Conservation (phyloP, 2,329 filamentous ascomycete species). For the Venturia asperata region DNA sequence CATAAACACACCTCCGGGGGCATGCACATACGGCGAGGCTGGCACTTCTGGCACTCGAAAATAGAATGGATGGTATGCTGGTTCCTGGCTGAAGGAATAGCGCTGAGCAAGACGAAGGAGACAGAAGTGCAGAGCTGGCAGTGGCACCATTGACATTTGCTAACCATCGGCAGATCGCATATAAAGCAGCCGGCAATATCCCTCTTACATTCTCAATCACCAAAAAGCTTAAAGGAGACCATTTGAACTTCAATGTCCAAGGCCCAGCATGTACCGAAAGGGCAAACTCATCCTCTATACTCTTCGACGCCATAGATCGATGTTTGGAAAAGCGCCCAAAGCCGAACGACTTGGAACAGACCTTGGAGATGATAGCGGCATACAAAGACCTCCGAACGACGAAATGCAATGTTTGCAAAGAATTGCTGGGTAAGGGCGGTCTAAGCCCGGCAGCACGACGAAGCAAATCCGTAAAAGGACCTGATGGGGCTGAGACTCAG, state of each 20-base stretch:
- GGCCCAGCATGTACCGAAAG: neutral
- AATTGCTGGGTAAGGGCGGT: slow-evolving; percentile 11
- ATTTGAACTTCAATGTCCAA: slow-evolving; percentile 14
- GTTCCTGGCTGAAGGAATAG: no score
- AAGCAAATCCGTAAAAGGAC: slow-evolving; percentile 13
- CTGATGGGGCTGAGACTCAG: neutral
- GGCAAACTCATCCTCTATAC: neutral
- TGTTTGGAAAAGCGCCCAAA: slow-evolving; percentile 17
- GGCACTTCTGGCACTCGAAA: neutral
- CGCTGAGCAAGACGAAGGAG: no score
- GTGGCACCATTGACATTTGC: neutral
- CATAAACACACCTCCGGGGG: neutral
- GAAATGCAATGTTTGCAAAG: slow-evolving; percentile 19
- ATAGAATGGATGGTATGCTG: no score
- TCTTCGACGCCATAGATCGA: slow-evolving; percentile 18
- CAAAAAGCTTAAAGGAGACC: neutral
- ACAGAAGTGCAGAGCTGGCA: neutral
- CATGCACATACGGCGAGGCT: neutral
- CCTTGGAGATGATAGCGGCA: slow-evolving; percentile 20
- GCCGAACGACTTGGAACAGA: slow-evolving; percentile 15
- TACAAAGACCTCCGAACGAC: slow-evolving; percentile 13
- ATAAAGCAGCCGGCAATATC: neutral
- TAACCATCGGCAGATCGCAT: neutral
- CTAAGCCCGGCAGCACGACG: slow-evolving; percentile 12
- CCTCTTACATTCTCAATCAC: slow-evolving; percentile 14